Evolutionary conservation across 2,329 filamentous ascomycete species (phyloP).

Genomic region (Coleophoma cylindrospora): DNA sequence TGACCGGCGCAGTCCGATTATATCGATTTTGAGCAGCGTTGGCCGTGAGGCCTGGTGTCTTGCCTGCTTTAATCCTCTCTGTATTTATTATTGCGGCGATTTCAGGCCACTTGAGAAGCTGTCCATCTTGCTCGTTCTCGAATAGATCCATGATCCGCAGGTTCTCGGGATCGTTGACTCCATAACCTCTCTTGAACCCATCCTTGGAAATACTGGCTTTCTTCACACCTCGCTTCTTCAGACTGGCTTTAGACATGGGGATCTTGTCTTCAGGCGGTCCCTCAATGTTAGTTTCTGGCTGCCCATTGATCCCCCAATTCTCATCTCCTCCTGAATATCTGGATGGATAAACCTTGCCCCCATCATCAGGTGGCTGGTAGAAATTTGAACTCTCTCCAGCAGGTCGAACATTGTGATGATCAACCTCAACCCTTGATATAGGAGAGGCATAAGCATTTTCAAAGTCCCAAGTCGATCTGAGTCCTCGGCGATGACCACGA

Average conservation of each 20-base stretch:
- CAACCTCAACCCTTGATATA: too few species aligned
- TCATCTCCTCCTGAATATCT: slow-evolving; percentile 14
- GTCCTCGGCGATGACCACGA: too few species aligned
- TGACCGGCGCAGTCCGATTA: slow-evolving; percentile 25
- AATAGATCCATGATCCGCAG: slow-evolving; percentile 23
- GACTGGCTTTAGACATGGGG: slow-evolving; percentile 14
- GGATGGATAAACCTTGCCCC: too few species aligned
- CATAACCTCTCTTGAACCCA: slow-evolving; percentile 18
- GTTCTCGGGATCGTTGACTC: slow-evolving; percentile 26
- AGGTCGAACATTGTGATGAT: too few species aligned
- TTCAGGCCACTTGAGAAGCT: slow-evolving; percentile 10
- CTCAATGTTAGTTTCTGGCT: not conserved
- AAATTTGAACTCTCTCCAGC: too few species aligned
- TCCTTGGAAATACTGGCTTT: slow-evolving; percentile 2
- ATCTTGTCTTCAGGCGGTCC: not conserved
- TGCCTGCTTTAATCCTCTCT: slow-evolving; percentile 12
- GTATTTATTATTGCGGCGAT: slow-evolving; percentile 19
- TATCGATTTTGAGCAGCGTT: slow-evolving; percentile 21
- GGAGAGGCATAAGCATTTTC: too few species aligned
- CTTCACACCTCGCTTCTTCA: slow-evolving; percentile 18
- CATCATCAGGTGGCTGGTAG: too few species aligned
- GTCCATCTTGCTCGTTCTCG: slow-evolving; percentile 10
- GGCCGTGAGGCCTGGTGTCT: slow-evolving; percentile 12
- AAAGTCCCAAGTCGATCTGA: too few species aligned
- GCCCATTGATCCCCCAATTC: slow-evolving; percentile 14